Percentiles rank a stretch among this genome's conserved stretches.
Conservation (phyloP, 345 rosid genomes). For the Eucalyptus dawsonii region DNA sequence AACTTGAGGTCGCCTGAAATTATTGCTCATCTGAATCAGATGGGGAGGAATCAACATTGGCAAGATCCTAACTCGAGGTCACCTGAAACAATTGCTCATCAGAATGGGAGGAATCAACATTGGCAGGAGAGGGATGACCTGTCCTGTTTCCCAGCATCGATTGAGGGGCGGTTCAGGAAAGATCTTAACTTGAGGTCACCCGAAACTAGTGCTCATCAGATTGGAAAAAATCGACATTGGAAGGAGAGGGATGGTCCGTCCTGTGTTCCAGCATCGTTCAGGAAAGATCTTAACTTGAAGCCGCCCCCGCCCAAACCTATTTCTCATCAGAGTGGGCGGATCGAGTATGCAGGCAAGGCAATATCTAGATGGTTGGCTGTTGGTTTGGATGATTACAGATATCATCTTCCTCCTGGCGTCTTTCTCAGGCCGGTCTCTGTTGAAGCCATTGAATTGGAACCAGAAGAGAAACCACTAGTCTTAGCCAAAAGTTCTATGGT, state of each 20-base stretch:
- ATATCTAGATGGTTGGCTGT: conserved; percentile 2
- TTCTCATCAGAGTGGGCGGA: background rate
- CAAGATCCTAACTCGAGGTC: background rate
- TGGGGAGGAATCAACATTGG: conserved; percentile 2
- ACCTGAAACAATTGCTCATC: background rate
- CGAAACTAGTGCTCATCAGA: background rate
- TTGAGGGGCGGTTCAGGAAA: conserved; percentile 9
- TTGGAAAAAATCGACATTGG: conserved; percentile 2
- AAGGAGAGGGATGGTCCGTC: background rate
- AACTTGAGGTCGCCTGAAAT: background rate
- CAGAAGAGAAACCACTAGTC: background rate
- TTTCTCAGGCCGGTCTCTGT: background rate
- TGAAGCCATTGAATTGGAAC: background rate
- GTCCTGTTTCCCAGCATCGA: conserved; percentile 4
- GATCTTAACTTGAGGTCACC: conserved; percentile 2
- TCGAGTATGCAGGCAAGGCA: background rate
- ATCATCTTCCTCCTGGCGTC: background rate
- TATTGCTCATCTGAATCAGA: background rate
- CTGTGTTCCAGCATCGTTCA: background rate
- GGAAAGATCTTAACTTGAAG: background rate
- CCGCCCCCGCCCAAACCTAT: background rate
- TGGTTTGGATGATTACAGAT: background rate
- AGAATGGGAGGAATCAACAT: background rate
- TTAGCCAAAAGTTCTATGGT: background rate
- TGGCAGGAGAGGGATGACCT: background rate